A percentile compares a stretch with the other conserved stretches of the same genome.
Evolutionary conservation across 495 filamentous ascomycete genomes (phyloP).

Genomic region (Ascobolus immersus): DNA sequence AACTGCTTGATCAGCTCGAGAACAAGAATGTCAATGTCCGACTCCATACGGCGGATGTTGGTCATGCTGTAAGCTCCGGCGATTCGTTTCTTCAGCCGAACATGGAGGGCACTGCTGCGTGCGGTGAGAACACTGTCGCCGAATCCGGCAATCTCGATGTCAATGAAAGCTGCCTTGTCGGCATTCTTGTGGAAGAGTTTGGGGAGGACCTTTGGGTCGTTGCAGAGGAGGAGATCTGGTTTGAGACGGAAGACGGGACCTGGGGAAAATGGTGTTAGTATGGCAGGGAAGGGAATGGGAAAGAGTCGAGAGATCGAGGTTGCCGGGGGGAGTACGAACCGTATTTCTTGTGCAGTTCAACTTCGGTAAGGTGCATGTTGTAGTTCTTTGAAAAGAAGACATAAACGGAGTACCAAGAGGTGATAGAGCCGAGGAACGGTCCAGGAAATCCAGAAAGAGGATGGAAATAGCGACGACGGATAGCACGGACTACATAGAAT

Average conservation of each 20-base stretch:
- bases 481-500: no score
- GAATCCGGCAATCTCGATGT: slow-evolving; percentile 9
- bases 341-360: slow-evolving; percentile 25
- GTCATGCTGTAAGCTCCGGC: slow-evolving; percentile 4
- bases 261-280: no score
- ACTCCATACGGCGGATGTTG: slow-evolving; percentile 19
- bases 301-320: no score
- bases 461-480: no score
- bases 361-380: slow-evolving; percentile 22
- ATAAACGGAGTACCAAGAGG: slow-evolving; percentile 23
- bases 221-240: slow-evolving; percentile 29
- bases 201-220: slow-evolving; percentile 19
- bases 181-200: slow-evolving; percentile 6
- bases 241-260: slow-evolving; percentile 30
- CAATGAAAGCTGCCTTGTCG: slow-evolving; percentile 8
- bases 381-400: slow-evolving; percentile 18
- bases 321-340: no score
- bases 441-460: slow-evolving; percentile 25
- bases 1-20: slow-evolving; percentile 17
- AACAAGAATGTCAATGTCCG: slow-evolving; percentile 13
- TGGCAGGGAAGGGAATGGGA: no score
- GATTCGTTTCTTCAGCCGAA: no score
- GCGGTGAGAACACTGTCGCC: no score
- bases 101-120: no score
- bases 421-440: slow-evolving; percentile 24